A percentile compares a stretch with the other conserved stretches of the same genome.
Evolutionary conservation across 2,329 filamentous ascomycete species (phyloP).

Genomic region (Colletotrichum viniferum): DNA sequence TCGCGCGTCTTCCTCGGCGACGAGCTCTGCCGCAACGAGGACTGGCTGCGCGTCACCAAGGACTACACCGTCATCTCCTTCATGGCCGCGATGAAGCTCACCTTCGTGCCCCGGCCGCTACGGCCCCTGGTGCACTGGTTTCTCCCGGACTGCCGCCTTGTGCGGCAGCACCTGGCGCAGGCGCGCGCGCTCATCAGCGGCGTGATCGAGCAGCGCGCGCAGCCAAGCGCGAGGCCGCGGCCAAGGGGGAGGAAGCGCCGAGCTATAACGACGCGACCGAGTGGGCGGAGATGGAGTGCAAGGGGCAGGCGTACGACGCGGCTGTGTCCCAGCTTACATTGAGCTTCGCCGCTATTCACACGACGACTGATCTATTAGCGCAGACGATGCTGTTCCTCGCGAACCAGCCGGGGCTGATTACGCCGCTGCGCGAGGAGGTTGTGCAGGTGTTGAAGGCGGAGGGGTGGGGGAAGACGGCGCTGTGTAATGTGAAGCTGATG

Average conservation of each 20-base stretch:
- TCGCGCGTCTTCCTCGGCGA: constrained; percentile 53
- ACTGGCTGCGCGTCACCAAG: constrained; percentile 50
- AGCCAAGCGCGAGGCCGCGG: constrained; percentile 27
- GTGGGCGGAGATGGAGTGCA: constrained; percentile 52
- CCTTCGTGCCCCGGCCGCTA: constrained; percentile 41
- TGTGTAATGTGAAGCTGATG: constrained; percentile 42
- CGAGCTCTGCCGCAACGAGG: constrained; percentile 46
- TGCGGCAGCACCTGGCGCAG: constrained; percentile 32
- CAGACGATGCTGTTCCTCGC: constrained; percentile 43
- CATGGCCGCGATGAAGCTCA: constrained; percentile 37
- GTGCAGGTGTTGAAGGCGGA: constrained; percentile 34
- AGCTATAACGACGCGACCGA: constrained; percentile 40
- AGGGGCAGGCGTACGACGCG: constrained; percentile 52
- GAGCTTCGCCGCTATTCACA: constrained; percentile 59
- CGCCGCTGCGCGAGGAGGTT: constrained; percentile 48
- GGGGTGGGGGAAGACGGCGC: constrained; percentile 35
- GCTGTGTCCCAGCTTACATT: constrained; percentile 68
- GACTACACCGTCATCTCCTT: constrained; percentile 45
- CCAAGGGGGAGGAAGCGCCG: background rate
- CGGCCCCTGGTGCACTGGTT: constrained; percentile 48
- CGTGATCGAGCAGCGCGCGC: constrained; percentile 29
- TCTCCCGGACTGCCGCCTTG: constrained; percentile 41
- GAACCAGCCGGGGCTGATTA: constrained; percentile 40
- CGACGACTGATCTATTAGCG: constrained; percentile 38
- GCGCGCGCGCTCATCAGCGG: constrained; percentile 39